phyloP scores from a whole-genome alignment of 2,329 filamentous ascomycete genomes.

The Dichotomopilus funicola region DNA sequence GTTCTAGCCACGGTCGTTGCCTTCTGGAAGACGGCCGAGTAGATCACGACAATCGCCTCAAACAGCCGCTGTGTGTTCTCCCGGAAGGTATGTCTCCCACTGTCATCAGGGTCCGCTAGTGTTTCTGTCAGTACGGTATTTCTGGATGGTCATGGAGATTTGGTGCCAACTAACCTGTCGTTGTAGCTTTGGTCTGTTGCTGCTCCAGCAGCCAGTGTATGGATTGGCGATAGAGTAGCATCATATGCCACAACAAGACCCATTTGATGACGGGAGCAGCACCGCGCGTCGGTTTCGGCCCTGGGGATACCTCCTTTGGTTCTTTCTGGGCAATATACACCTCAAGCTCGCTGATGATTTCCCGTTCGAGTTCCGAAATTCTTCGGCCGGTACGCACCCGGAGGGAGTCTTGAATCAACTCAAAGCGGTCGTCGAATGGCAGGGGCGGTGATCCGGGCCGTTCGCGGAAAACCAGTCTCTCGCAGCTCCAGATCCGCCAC shows the following conservation, averaged over 20 bases:
- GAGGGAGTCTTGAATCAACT: slow-evolving; percentile 17
- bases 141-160: not conserved
- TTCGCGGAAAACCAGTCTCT: slow-evolving; percentile 9
- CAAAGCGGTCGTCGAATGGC: not conserved
- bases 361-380: slow-evolving; percentile 19
- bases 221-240: slow-evolving; percentile 21
- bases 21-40: slow-evolving; percentile 19
- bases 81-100: slow-evolving; percentile 13
- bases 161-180: slow-evolving; percentile 11
- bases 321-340: slow-evolving; percentile 3
- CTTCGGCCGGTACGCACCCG: slow-evolving; percentile 14
- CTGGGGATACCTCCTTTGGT: slow-evolving; percentile 1
- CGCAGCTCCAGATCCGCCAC: slow-evolving; percentile 20
- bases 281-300: not conserved
- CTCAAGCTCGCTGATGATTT: slow-evolving; percentile 15
- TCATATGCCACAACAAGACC: slow-evolving; percentile 22
- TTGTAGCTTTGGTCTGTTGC: slow-evolving; percentile 12
- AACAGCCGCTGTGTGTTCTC: slow-evolving; percentile 16
- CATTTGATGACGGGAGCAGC: slow-evolving; percentile 11
- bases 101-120: slow-evolving; percentile 8
- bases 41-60: slow-evolving; percentile 18
- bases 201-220: slow-evolving; percentile 10
- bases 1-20: slow-evolving; percentile 9
- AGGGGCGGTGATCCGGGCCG: not conserved
- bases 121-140: slow-evolving; percentile 4